Evolutionary conservation across 768 basidiomycete genomes (phyloP), one percentile per base, ranked within the genome.

Genomic region (Lentinula sp.): DNA sequence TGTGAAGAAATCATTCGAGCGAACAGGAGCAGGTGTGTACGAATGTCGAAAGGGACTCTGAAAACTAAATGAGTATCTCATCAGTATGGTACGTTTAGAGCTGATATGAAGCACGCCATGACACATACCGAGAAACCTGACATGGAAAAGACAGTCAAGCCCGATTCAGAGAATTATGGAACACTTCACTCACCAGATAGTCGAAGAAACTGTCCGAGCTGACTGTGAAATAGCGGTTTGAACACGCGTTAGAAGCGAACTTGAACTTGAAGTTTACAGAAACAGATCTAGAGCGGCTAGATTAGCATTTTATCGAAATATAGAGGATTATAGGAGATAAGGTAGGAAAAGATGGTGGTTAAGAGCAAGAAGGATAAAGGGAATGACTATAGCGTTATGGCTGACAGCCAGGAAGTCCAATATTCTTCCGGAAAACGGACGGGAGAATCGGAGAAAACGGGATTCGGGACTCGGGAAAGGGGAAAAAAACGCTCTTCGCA

Each of bases 401-500:
- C 31, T 16, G 32, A 11, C 37, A 48, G 57, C 45, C 15, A 34
- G 16, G 28, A 10, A 48, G 9, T 8, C 37, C n/a, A 46, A 15
- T 16, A 48, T 9, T 7, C 7, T 28, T 23, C 15, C 23, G 57
- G 57, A 32, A 10, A 48, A 32, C 37, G 57, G 21, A 52, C 59
- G 59, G 48, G 50, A 39, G 8, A 52, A 46, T 18, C 50, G 59
- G 59, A 60, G 58, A 28, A 60, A 60, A 49, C 31, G 59, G 48
- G 46, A 49, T 23, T 59, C 57, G 57, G 57, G 57, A 49, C 57
- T 59, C 57, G 57, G 57, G 57, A 59, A 46, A 50, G 31, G 45
- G 57, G 57, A 35, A 48, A 59, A 53, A 50, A 48, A 59, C 34
- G 46, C 57, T 48, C 57, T 59, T 56, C 55, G 55, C 55, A 56